Base-by-base conservation (phyloP, 306 rosid species). In the Datisca glomerata region DNA sequence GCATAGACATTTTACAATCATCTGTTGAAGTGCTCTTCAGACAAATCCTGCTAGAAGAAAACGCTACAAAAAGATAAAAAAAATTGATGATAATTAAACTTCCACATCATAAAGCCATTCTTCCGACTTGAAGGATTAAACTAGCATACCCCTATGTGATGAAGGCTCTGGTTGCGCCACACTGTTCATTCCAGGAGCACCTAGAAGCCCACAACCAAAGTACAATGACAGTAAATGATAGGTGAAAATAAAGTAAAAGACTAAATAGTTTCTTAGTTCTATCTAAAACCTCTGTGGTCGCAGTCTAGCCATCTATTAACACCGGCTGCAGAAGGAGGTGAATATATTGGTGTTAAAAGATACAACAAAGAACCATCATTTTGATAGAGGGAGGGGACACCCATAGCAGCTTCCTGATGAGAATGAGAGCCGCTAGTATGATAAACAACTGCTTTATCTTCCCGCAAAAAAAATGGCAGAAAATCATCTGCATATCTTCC, bases 321-420 rank as follows among this genome's bases (percentile, higher is more conserved):
- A 63, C 73, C 58, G 40, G 42, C 39, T 12, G 43, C 62, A 13
- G 94, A 38, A 63, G 96, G 96, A 45, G 96, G 96, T 59, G 75
- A 64, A 48, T 62, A 53, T 43, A 63, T 67, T 33, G 94, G 84
- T 36, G 86, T 76, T 53, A 86, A 61, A 41, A 82, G 43, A 64
- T 71, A 79, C 29, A 76, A 56, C 67, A 15, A 47, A 47, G 87
- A 73, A 51, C 94, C 96, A 69, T 86, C 94, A 53, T 80, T 79
- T 73, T 65, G 79, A 69, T 60, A 81, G 77, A 68, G 78, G 51
- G 70, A 52, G 11, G 87, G 55, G 53, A 76, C 59, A 23, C 76
- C 73, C 42, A 64, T 15, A 25, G 33, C 51, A 47, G 38, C 32
- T 41, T 63, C 65, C 53, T 75, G 72, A 45, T 47, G 56, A 60